Base-by-base conservation (phyloP, 139 green algal species). In the Chlorella vulgaris region DNA sequence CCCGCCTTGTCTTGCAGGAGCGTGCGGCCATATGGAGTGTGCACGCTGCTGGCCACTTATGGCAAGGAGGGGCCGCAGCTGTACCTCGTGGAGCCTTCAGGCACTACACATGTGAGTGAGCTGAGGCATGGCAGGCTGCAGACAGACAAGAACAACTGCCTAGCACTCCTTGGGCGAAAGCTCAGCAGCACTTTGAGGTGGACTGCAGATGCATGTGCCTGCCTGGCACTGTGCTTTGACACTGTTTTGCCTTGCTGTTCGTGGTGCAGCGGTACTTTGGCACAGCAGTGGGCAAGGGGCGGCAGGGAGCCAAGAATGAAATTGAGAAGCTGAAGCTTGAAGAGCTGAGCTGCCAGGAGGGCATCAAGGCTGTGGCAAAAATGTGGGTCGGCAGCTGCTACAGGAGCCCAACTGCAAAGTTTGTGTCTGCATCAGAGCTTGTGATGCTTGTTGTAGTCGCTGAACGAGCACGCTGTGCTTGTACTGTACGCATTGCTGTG, bases 321-420 rank as follows among this genome's bases (percentile, higher is more conserved):
- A 95, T 99, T 69, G 97, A 99, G 87, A 95, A 96, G 88, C 91
- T 99, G 31, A 96, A 98, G 82, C 91, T 99, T n/a, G 77, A 61
- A 19, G 90, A 97, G 79, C 91, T 99, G 86, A 97, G 77, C 3
- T 97, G 93, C 81, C 84, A 89, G 29, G 89, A 99, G 80, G 97
- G 88, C 8, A 90, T 99, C n/a, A 84, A 90, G 39, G 95, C 95
- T 81, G 89, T 96, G 21, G 96, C 94, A 39, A 98, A 98, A 82
- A 98, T 99, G 81, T 90, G 66, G 42, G 85, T 40, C 8, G 7
- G 29, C 5, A n/a, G n/a, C n/a, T n/a, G n/a, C n/a, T n/a, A n/a
- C n/a, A n/a, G n/a, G n/a, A n/a, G n/a, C n/a, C n/a, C n/a, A n/a
- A n/a, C n/a, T n/a, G n/a, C n/a, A n/a, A n/a, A n/a, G n/a, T n/a